These are phyloP conservation scores for Clitocybe nebularis DNA, from an alignment of 1,284 basidiomycete species.

Conservation along the genomic window DNA sequence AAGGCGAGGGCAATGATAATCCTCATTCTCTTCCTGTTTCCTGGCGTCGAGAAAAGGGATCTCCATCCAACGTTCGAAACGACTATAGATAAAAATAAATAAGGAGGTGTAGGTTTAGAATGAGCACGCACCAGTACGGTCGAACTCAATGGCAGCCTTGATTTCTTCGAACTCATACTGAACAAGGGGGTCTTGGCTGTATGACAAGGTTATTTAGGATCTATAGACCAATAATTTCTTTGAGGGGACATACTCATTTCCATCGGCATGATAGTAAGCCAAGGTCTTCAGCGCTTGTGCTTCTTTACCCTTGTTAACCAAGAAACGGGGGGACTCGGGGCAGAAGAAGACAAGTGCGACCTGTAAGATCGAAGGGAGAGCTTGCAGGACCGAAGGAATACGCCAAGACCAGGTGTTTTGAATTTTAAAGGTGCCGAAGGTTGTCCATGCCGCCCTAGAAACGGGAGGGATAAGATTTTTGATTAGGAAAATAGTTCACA, in stretches of 20 bases:
- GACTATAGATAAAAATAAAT: slow-evolving; percentile 22
- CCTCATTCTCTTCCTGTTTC: slow-evolving; percentile 64
- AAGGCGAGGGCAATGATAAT: slow-evolving; percentile 69
- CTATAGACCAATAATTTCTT: slow-evolving; percentile 1
- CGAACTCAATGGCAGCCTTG: slow-evolving; percentile 65
- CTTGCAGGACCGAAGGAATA: slow-evolving; percentile 67
- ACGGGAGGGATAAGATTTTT: slow-evolving; percentile 5
- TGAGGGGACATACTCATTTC: slow-evolving; percentile 39
- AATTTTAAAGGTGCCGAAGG: slow-evolving; percentile 71
- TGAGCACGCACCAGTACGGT: slow-evolving; percentile 32
- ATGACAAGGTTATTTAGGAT: neutral
- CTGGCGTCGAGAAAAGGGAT: slow-evolving; percentile 51
- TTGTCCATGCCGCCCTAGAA: slow-evolving; percentile 66
- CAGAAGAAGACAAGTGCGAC: slow-evolving; percentile 54
- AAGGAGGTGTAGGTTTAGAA: neutral
- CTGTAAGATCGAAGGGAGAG: slow-evolving; percentile 58
- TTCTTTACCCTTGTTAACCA: slow-evolving; percentile 63
- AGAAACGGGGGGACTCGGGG: slow-evolving; percentile 72
- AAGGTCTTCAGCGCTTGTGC: slow-evolving; percentile 56
- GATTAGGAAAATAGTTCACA: slow-evolving; percentile 2
- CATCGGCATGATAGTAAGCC: slow-evolving; percentile 74
- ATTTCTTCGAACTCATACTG: slow-evolving; percentile 75
- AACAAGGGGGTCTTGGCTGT: slow-evolving; percentile 62
- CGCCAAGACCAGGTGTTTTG: slow-evolving; percentile 70
- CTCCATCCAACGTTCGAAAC: slow-evolving; percentile 59